A percentile compares a stretch with the other conserved stretches of the same genome.
Evolutionary conservation across 2,329 filamentous ascomycete genomes (phyloP).

Genomic region (Pseudogymnoascus sp.): DNA sequence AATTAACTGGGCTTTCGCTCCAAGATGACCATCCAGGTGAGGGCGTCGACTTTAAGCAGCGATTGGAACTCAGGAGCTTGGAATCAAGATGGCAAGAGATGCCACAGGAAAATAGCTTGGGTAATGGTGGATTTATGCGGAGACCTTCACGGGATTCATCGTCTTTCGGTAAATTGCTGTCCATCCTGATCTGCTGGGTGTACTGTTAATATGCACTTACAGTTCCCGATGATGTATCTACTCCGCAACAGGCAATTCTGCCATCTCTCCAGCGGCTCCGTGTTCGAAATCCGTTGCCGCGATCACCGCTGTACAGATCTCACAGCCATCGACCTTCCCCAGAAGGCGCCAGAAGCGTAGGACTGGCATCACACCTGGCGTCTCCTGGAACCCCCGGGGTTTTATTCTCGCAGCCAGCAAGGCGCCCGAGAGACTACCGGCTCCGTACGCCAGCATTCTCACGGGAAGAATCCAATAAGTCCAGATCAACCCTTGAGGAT

Average conservation of each 20-base stretch:
- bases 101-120: conserved; percentile 19
- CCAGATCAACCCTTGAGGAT: conserved; percentile 23
- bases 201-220: neutral
- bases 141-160: conserved; percentile 14
- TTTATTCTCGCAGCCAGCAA: conserved; percentile 25
- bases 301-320: conserved; percentile 27
- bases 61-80: neutral
- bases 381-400: conserved; percentile 23
- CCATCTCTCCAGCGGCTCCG: conserved; percentile 11
- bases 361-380: conserved; percentile 21
- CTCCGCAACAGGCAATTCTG: conserved; percentile 18
- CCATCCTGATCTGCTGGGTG: neutral
- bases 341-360: conserved; percentile 17
- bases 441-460: conserved; percentile 30
- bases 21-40: neutral
- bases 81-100: neutral
- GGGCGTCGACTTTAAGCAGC: neutral
- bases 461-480: conserved; percentile 26
- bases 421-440: conserved; percentile 23
- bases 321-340: conserved; percentile 27
- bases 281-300: conserved; percentile 19
- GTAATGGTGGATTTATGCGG: conserved; percentile 24
- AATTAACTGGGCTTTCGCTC: neutral
- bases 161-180: neutral
- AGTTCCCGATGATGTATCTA: conserved; percentile 24